phyloP scores from a whole-genome alignment of 176 grass and related monocot species.

The Alopecurus myosuroides region DNA sequence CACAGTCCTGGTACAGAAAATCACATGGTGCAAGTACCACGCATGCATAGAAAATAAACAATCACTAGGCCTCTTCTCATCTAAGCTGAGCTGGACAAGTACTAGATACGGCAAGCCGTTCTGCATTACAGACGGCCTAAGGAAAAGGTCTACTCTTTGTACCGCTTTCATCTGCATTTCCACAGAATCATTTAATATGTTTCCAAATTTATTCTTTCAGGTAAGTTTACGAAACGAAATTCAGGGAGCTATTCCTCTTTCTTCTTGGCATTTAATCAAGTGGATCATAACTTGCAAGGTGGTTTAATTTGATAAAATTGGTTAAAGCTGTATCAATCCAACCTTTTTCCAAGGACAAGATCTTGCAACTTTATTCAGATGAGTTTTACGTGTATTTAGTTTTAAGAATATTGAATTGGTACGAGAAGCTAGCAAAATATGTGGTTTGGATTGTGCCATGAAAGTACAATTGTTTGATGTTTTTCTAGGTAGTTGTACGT shows the following conservation, averaged over 20 bases:
- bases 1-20: too few species aligned
- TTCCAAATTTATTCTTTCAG: constrained; percentile 49
- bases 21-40: too few species aligned
- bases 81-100: too few species aligned
- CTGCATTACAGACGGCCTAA: too few species aligned
- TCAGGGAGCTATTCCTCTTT: constrained; percentile 62
- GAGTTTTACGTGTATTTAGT: constrained; percentile 57
- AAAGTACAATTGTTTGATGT: constrained; percentile 73
- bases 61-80: too few species aligned
- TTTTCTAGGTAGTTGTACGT: too few species aligned
- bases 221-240: constrained; percentile 77
- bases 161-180: constrained; percentile 4
- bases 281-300: constrained; percentile 29
- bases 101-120: too few species aligned
- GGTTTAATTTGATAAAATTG: constrained; percentile 21
- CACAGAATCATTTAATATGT: not conserved
- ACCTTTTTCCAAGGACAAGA: constrained; percentile 64
- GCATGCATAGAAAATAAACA: too few species aligned
- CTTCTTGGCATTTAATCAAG: too few species aligned
- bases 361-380: constrained; percentile 69
- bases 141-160: not conserved
- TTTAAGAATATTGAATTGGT: constrained; percentile 22
- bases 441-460: constrained; percentile 52
- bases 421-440: constrained; percentile 23
- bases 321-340: constrained; percentile 59